Conservation (phyloP, 306 rosid species). For the Astragalus membranaceus region DNA sequence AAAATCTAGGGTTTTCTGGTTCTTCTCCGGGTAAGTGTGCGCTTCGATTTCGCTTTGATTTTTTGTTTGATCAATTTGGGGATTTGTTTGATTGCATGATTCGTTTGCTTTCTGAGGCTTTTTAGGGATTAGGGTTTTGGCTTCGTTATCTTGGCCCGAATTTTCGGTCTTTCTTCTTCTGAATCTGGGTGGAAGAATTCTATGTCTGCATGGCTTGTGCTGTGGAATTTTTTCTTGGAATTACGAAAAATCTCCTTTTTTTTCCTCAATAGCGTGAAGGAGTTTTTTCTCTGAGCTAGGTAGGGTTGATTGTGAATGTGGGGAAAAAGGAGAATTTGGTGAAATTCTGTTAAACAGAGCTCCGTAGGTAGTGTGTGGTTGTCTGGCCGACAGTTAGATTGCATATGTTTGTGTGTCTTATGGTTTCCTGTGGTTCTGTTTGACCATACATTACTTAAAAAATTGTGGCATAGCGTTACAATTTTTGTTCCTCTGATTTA, state of each 20-base stretch:
- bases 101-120: conserved; percentile 9
- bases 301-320: conserved; percentile 18
- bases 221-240: conserved; percentile 22
- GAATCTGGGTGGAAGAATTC: conserved; percentile 11
- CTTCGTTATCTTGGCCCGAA: not conserved
- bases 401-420: conserved; percentile 17
- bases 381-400: conserved; percentile 13
- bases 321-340: not conserved
- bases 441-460: not conserved
- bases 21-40: conserved; percentile 28
- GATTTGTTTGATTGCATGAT: conserved; percentile 15
- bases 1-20: conserved; percentile 40
- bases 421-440: conserved; percentile 17
- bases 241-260: not conserved
- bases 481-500: conserved; percentile 5
- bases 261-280: not conserved
- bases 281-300: conserved; percentile 3
- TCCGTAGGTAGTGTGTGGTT: conserved; percentile 19
- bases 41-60: not conserved
- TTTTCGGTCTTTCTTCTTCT: not conserved
- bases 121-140: conserved; percentile 29
- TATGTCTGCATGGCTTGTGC: conserved; percentile 20
- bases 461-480: not conserved
- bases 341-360: conserved; percentile 2
- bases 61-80: not conserved